These are phyloP conservation scores for Kandelia obovata DNA, from an alignment of 345 rosid species.

Conservation along the genomic window DNA sequence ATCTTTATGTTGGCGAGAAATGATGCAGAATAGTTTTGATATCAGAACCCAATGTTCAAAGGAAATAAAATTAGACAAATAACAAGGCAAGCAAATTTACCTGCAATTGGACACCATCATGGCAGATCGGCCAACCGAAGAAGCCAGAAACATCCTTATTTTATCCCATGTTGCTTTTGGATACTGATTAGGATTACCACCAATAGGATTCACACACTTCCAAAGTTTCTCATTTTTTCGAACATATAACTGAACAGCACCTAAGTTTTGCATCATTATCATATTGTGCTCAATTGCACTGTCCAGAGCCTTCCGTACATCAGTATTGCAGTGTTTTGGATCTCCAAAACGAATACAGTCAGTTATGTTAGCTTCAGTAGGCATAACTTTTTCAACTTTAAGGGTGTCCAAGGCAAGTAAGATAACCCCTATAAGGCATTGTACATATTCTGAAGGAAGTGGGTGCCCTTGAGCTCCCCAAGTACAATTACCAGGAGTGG, in stretches of 20 bases:
- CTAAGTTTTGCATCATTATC: constrained; percentile 55
- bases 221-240: constrained; percentile 62
- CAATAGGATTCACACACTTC: constrained; percentile 75
- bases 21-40: background rate
- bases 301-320: constrained; percentile 63
- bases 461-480: constrained; percentile 54
- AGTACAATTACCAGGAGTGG: constrained; percentile 30
- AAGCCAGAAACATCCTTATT: constrained; percentile 52
- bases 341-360: constrained; percentile 78
- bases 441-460: constrained; percentile 59
- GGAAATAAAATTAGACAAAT: background rate
- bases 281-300: constrained; percentile 62
- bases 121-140: constrained; percentile 53
- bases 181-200: constrained; percentile 55
- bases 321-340: constrained; percentile 49
- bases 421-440: constrained; percentile 73
- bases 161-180: constrained; percentile 62
- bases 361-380: constrained; percentile 66
- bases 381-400: constrained; percentile 63
- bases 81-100: constrained; percentile 29
- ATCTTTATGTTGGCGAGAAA: constrained; percentile 9
- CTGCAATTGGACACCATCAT: constrained; percentile 61
- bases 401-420: constrained; percentile 65
- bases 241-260: constrained; percentile 58
- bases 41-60: background rate